A percentile compares a stretch with the other conserved stretches of the same genome.
Evolutionary conservation across 164 flowering plant species (phyloP).

Genomic region (Magnolia changhungtana): DNA sequence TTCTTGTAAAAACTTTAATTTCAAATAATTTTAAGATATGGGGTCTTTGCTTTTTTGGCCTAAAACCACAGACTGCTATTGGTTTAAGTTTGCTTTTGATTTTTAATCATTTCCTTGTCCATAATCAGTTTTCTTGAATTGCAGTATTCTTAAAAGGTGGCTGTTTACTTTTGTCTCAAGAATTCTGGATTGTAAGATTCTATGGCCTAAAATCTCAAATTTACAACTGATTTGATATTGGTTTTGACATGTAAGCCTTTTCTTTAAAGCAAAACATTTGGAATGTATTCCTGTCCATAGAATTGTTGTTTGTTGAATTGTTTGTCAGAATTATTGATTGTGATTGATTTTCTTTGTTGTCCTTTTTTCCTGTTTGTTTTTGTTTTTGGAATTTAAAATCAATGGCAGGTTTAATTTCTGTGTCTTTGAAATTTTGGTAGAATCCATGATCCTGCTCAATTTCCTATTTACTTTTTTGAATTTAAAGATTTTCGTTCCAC

Average conservation of each 20-base stretch:
- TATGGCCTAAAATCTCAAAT: neutral
- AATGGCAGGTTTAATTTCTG: neutral
- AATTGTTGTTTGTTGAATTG: neutral
- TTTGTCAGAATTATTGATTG: too few species aligned
- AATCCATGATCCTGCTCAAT: too few species aligned
- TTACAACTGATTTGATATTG: neutral
- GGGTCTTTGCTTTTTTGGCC: neutral
- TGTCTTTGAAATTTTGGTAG: neutral
- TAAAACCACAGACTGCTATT: neutral
- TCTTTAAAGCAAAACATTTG: neutral
- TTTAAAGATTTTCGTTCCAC: too few species aligned
- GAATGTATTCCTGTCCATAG: neutral
- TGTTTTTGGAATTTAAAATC: slow-evolving; percentile 9
- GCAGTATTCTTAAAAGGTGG: neutral
- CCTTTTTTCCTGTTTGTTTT: neutral
- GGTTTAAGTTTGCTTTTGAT: neutral
- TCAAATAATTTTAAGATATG: neutral
- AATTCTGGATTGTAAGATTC: neutral
- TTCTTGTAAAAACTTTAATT: neutral
- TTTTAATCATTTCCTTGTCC: neutral
- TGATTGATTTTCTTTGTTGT: neutral
- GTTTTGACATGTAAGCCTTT: neutral
- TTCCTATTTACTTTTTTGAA: too few species aligned
- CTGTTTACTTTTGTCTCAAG: neutral
- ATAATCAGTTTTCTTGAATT: too few species aligned